Conservation (phyloP, 2,329 filamentous ascomycete genomes). For the Sclerotinia subarctica region DNA sequence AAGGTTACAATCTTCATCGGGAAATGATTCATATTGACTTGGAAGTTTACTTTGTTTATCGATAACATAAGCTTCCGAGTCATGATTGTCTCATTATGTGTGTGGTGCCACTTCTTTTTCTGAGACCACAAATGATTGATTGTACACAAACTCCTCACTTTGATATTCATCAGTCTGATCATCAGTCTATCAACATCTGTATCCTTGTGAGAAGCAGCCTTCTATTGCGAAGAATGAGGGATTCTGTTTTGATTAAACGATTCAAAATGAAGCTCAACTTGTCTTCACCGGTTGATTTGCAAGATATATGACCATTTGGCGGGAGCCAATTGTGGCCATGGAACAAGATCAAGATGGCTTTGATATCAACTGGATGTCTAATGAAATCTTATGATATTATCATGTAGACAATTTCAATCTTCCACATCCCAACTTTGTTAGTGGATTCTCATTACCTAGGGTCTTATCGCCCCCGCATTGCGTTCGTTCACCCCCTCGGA, state of each 20-base stretch:
- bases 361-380: too few relatives aligned
- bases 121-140: too few relatives aligned
- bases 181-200: background rate
- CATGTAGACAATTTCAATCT: background rate
- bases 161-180: background rate
- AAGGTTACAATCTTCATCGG: background rate
- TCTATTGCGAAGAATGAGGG: background rate
- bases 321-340: background rate
- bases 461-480: too few relatives aligned
- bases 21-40: background rate
- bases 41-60: background rate
- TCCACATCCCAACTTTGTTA: background rate
- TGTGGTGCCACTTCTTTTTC: too few relatives aligned
- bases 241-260: background rate
- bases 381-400: background rate
- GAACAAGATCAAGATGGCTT: background rate
- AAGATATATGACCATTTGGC: background rate
- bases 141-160: too few relatives aligned
- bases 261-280: background rate
- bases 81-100: too few relatives aligned
- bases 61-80: too few relatives aligned
- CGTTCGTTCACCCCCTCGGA: background rate
- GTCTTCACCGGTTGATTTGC: background rate
- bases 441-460: background rate
- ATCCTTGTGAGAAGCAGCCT: background rate